These are phyloP conservation scores for Dioscorea cayenensis DNA, from an alignment of 116 monocot genomes.

Conservation along the genomic window DNA sequence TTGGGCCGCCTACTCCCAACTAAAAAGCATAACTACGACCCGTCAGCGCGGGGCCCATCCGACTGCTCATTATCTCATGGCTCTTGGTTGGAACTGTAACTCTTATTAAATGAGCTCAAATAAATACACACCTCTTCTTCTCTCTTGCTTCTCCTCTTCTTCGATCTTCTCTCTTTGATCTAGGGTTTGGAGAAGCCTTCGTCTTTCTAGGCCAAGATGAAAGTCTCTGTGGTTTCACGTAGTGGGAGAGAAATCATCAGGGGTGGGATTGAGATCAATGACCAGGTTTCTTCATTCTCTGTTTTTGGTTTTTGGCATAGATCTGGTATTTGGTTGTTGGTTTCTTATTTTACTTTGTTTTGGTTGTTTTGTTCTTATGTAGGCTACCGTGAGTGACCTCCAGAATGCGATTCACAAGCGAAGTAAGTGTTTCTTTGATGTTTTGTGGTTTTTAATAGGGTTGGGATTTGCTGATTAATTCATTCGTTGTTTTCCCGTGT, in stretches of 20 bases:
- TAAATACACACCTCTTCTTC: too few relatives aligned
- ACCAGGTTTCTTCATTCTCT: conserved; percentile 28
- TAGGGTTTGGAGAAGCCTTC: neutral
- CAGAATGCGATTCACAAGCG: conserved; percentile 64
- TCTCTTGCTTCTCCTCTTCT: neutral
- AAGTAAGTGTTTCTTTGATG: conserved; percentile 37
- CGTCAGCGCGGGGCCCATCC: too few relatives aligned
- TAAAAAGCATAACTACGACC: too few relatives aligned
- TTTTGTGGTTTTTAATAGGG: neutral
- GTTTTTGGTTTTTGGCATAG: neutral
- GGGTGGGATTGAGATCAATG: conserved; percentile 70
- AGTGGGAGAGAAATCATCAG: conserved; percentile 72
- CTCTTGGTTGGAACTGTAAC: too few relatives aligned
- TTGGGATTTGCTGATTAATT: neutral
- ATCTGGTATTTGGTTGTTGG: neutral
- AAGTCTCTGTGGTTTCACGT: conserved; percentile 62
- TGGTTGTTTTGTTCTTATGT: conserved; percentile 1
- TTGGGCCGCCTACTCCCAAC: too few relatives aligned
- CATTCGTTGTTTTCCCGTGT: too few relatives aligned
- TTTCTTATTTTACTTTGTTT: neutral
- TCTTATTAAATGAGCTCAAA: too few relatives aligned
- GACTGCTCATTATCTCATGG: too few relatives aligned
- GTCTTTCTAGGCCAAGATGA: conserved; percentile 23
- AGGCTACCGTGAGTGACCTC: conserved; percentile 87
- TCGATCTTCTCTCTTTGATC: neutral